Conservation (phyloP, 169 alveolate genomes). For the Amoebophrya sp. region DNA sequence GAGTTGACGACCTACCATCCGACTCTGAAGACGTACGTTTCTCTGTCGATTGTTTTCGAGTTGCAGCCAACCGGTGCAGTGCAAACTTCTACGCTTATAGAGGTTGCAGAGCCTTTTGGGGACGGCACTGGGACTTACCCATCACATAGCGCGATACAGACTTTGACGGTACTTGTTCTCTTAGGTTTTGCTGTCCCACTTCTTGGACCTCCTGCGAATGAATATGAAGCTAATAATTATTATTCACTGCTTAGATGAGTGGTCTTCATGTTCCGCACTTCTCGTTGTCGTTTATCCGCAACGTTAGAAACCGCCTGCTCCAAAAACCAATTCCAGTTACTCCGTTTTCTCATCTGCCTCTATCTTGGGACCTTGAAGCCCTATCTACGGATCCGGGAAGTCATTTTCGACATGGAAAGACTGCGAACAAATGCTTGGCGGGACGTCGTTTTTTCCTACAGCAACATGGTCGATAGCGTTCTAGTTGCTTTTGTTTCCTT, state of each 20-base stretch:
- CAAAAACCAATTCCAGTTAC: no score
- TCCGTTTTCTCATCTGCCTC: no score
- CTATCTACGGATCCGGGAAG: not conserved
- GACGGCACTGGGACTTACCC: not conserved
- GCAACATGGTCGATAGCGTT: not conserved
- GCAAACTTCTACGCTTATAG: not conserved
- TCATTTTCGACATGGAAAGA: not conserved
- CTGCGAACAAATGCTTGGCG: not conserved
- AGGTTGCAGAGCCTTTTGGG: not conserved
- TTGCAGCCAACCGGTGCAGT: not conserved
- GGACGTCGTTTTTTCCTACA: not conserved
- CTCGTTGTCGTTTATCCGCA: no score
- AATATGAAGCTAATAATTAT: no score
- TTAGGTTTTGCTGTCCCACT: no score
- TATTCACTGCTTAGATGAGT: no score
- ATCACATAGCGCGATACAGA: not conserved
- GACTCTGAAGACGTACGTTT: not conserved
- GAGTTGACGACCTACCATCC: not conserved
- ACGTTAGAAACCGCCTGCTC: no score
- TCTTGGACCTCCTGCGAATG: no score
- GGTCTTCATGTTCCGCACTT: no score
- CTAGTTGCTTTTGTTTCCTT: no score
- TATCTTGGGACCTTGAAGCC: not conserved
- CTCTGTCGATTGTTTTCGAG: not conserved
- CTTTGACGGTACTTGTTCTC: no score